phyloP scores from a whole-genome alignment of 2,329 filamentous ascomycete species.

The Leptosphaerulina australis region DNA sequence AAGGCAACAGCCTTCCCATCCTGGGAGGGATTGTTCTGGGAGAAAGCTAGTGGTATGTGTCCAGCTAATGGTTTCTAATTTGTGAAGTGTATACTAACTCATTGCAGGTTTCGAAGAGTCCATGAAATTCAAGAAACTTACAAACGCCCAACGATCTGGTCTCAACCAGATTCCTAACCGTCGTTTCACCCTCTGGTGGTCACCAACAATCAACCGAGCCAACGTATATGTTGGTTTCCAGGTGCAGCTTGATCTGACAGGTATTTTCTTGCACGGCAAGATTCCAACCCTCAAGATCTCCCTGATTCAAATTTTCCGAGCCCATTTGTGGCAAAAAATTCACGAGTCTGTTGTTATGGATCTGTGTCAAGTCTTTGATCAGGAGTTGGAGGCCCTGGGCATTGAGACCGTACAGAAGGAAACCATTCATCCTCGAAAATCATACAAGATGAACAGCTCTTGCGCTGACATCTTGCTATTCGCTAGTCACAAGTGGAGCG shows the following conservation, averaged over 20 bases:
- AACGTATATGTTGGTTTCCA: constrained; percentile 99
- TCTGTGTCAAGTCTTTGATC: constrained; percentile 96
- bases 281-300: constrained; percentile 98
- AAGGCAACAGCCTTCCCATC: constrained; percentile 95
- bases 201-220: constrained; percentile 84
- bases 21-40: constrained; percentile 97
- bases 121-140: constrained; percentile 99
- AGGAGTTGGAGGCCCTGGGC: constrained; percentile 91
- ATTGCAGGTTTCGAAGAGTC: constrained; percentile 48
- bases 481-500: constrained; percentile 98
- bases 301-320: constrained; percentile 97
- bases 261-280: constrained; percentile 98
- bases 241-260: constrained; percentile 94
- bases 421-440: constrained; percentile 98
- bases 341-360: constrained; percentile 99
- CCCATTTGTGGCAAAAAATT: constrained; percentile 99
- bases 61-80: no score
- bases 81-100: constrained; percentile 9
- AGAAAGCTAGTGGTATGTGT: no score
- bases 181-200: constrained; percentile 99
- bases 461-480: constrained; percentile 97
- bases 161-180: constrained; percentile 98
- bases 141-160: constrained; percentile 95
- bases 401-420: constrained; percentile 99
- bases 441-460: constrained; percentile 99